These are phyloP conservation scores for Citrus cavaleriei DNA, from an alignment of 345 rosid species.

Conservation along the genomic window DNA sequence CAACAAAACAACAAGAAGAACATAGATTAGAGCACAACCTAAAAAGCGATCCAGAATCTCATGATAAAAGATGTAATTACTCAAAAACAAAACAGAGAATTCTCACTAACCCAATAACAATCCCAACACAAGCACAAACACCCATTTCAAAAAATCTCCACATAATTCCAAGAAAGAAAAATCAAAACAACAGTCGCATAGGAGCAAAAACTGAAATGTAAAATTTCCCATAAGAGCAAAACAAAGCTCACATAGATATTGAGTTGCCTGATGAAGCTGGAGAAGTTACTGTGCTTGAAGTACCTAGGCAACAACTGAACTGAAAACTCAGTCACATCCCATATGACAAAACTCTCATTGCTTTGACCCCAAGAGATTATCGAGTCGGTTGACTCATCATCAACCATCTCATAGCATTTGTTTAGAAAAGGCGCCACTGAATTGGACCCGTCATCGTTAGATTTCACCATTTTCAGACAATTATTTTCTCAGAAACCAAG, in stretches of 20 bases:
- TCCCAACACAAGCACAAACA: background rate
- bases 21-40: background rate
- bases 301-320: constrained; percentile 63
- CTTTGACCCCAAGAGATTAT: constrained; percentile 61
- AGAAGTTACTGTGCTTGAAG: constrained; percentile 79
- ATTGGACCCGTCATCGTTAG: constrained; percentile 36
- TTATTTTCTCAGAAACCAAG: background rate
- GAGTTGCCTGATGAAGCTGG: constrained; percentile 88
- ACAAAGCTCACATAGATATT: constrained; percentile 70
- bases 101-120: background rate
- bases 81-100: background rate
- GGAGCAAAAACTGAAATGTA: background rate
- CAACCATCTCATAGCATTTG: constrained; percentile 91
- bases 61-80: too few relatives aligned
- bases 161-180: background rate
- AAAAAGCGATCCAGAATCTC: background rate
- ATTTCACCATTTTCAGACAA: constrained; percentile 48
- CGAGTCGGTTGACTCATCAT: constrained; percentile 55
- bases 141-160: background rate
- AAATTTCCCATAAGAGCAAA: background rate
- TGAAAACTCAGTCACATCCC: constrained; percentile 58
- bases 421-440: constrained; percentile 69
- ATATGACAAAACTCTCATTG: constrained; percentile 55
- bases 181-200: background rate
- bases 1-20: background rate